Percentiles rank a stretch among this genome's conserved stretches.
Conservation (phyloP, 2,329 filamentous ascomycete genomes). For the Phaeosphaeria sp. region DNA sequence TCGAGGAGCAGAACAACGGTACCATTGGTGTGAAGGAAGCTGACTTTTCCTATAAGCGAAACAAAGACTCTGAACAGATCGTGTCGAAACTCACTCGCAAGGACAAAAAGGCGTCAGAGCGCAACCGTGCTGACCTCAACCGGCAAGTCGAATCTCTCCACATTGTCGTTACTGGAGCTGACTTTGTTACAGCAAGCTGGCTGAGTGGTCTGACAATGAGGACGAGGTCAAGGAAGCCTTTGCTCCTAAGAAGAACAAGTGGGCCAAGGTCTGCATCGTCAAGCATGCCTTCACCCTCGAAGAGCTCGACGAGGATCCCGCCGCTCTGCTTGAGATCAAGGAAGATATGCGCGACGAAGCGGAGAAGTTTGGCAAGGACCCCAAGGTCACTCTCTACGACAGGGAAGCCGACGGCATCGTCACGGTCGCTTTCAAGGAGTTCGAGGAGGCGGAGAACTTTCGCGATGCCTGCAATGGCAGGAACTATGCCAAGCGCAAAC, state of each 20-base stretch:
- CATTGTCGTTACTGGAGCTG: conserved; percentile 1
- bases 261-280: conserved; percentile 84
- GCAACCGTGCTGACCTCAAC: conserved; percentile 87
- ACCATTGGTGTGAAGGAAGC: conserved; percentile 82
- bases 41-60: conserved; percentile 90
- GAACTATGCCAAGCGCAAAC: conserved; percentile 19
- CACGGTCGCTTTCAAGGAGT: conserved; percentile 79
- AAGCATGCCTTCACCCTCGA: conserved; percentile 91
- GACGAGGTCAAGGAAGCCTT: conserved; percentile 51
- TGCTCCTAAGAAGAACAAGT: conserved; percentile 62
- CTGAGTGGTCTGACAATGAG: conserved; percentile 93
- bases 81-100: conserved; percentile 61
- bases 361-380: conserved; percentile 82
- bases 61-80: conserved; percentile 65
- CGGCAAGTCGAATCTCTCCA: conserved; percentile 48
- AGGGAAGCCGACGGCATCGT: conserved; percentile 83
- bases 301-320: conserved; percentile 84
- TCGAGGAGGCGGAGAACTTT: conserved; percentile 62
- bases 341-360: conserved; percentile 93
- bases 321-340: conserved; percentile 86
- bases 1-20: conserved; percentile 56
- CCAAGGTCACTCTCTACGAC: conserved; percentile 90
- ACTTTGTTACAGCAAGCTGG: conserved; percentile 70
- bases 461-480: conserved; percentile 25
- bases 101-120: conserved; percentile 89